phyloP scores from a whole-genome alignment of 495 filamentous ascomycete genomes.

The Apodospora peruviana region DNA sequence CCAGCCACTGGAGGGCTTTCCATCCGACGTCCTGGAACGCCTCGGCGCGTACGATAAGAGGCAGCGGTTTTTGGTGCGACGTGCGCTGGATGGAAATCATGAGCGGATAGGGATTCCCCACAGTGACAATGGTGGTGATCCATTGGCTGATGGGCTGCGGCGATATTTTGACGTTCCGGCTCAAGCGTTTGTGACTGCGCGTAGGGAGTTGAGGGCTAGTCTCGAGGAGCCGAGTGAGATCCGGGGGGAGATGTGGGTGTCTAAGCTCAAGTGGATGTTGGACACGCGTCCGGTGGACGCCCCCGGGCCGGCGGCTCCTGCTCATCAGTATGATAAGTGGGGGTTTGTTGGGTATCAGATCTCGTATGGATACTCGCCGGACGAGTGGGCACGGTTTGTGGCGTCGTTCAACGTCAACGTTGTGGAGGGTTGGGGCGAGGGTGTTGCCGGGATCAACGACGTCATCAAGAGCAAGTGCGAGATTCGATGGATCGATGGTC shows the following conservation, averaged over 20 bases:
- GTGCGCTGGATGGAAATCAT: background rate
- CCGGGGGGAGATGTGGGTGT: conserved; percentile 7
- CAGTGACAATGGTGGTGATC: background rate
- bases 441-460: background rate
- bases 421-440: conserved; percentile 3
- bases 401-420: conserved; percentile 3
- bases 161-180: background rate
- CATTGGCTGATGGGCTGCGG: background rate
- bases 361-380: conserved; percentile 6
- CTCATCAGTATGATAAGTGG: conserved; percentile 12
- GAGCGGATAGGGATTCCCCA: background rate
- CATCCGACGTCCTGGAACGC: background rate
- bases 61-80: background rate
- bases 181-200: background rate
- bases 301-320: background rate
- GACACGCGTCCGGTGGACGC: background rate
- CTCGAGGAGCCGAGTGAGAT: background rate
- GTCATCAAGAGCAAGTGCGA: conserved; percentile 1
- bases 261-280: background rate
- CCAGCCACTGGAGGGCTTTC: background rate
- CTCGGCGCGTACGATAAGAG: background rate
- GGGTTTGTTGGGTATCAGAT: conserved; percentile 15
- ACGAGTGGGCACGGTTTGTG: conserved; percentile 6
- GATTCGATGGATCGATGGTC: conserved; percentile 15
- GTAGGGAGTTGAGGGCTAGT: conserved; percentile 4